Conservation (phyloP, 2,329 filamentous ascomycete species). For the Clonostachys sp. region DNA sequence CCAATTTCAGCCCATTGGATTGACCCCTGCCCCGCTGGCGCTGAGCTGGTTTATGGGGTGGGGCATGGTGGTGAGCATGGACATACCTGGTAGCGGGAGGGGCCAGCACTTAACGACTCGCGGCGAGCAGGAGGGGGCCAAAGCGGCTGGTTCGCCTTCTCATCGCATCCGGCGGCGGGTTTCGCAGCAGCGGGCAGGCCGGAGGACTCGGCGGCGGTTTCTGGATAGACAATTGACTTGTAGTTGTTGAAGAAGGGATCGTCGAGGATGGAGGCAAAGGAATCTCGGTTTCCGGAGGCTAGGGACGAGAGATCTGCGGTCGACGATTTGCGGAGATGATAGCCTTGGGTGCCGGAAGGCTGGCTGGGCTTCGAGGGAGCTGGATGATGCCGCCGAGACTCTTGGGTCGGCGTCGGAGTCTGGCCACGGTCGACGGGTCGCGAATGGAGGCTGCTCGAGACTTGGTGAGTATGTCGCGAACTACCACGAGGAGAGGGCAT, state of each 20-base stretch:
- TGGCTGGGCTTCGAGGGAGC: too few species aligned
- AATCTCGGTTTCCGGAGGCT: conserved; percentile 28
- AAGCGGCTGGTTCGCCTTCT: conserved; percentile 23
- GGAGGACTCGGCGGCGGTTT: conserved; percentile 11
- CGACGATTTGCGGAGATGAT: too few species aligned
- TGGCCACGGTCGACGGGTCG: too few species aligned
- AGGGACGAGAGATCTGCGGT: too few species aligned
- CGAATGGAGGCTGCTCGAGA: too few species aligned
- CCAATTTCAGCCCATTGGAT: not conserved
- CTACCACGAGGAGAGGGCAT: too few species aligned
- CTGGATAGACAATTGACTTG: conserved; percentile 1
- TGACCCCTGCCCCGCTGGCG: not conserved
- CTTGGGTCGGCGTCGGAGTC: too few species aligned
- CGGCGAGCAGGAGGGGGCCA: conserved; percentile 38
- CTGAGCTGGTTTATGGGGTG: conserved; percentile 3
- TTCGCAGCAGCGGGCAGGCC: not conserved
- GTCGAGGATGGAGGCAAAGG: conserved; percentile 48
- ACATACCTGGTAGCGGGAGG: conserved; percentile 29
- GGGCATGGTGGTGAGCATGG: not conserved
- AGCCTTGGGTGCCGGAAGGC: too few species aligned
- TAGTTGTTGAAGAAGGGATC: conserved; percentile 44
- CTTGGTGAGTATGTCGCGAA: too few species aligned
- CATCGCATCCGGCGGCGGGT: not conserved
- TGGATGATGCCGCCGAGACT: too few species aligned
- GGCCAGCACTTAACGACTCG: conserved; percentile 40